Evolutionary conservation across 495 filamentous ascomycete genomes (phyloP), one percentile per base, ranked within the genome.

Genomic region (Bryoglossum gracile): DNA sequence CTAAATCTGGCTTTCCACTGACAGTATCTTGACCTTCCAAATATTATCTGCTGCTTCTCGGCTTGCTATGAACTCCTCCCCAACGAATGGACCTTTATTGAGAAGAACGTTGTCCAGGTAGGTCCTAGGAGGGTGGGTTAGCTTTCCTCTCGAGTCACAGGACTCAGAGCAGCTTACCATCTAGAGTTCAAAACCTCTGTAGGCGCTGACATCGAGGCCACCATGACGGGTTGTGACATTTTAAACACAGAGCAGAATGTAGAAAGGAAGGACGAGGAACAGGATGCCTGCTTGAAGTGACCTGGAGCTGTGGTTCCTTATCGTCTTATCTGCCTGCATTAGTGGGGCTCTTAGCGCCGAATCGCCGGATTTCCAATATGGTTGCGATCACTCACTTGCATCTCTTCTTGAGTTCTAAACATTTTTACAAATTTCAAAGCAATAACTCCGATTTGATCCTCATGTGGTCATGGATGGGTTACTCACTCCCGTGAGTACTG

Each of bases 31-130:
- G 32, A 81, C 73, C 30, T 70, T 71, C 38, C 82, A 78, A 17
- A 86, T 59, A 39, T 71, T 67, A 25, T 68, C 69, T 18, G 88
- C 80, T 10, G 74, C 74, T 37, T 78, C 76, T 41, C 74, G 72
- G 43, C 81, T 83, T 37, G 81, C 78, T 6, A 71, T 68, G 65
- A 73, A 84, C 32, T 86, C 81, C 24, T 76, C 72, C 60, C 89
- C 82, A 28, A 82, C 87, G 63, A 82, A 90, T 8, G 92, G 87
- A 2, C 94, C 91, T 9, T 72, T 67, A 11, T 82, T 83, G 44
- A 68, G 80, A 14, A 94, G 73, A 46, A 95, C 78, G 32, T 74
- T 80, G 58, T 95, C 78, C 34, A 97, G 78, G 62, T 92, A 80
- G 67, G 76, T 80, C 90, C 88, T 87, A 48, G 40, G 13, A 14